phyloP scores from a whole-genome alignment of 2,329 filamentous ascomycete genomes.

The Phialophora chinensis region DNA sequence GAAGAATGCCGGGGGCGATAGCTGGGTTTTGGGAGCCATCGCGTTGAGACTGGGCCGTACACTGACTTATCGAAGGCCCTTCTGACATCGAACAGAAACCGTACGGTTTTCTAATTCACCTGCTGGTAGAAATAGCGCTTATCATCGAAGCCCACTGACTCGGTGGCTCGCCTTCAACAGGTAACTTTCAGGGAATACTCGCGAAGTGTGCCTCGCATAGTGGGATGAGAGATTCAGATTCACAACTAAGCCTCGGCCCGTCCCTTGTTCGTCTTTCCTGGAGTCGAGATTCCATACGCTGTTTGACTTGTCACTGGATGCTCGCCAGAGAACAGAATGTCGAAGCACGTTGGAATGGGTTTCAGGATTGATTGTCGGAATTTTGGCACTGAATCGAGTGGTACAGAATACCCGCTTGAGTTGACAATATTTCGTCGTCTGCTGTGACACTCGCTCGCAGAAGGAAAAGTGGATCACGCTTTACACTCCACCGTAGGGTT shows the following conservation, averaged over 20 bases:
- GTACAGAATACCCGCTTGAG: neutral
- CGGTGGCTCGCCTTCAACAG: neutral
- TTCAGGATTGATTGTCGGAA: too few relatives aligned
- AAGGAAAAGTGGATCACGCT: neutral
- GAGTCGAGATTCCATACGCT: neutral
- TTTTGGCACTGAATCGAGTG: neutral
- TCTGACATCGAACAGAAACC: neutral
- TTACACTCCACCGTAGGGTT: neutral
- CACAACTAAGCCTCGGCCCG: neutral
- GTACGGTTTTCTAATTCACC: neutral
- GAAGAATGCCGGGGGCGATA: constrained; percentile 51
- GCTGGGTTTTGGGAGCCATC: constrained; percentile 11
- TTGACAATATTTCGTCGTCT: neutral
- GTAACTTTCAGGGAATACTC: neutral
- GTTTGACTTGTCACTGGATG: neutral
- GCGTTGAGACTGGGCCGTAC: neutral
- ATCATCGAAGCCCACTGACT: neutral
- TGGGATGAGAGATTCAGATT: neutral
- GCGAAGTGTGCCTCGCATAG: neutral
- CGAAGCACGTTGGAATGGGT: too few relatives aligned
- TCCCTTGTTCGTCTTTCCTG: neutral
- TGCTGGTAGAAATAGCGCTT: neutral
- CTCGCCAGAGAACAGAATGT: too few relatives aligned
- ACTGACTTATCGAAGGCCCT: neutral
- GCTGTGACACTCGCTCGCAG: neutral